phyloP scores from a whole-genome alignment of 192 early-diverging fungal genomes.

The Gamsiella multidivaricata region DNA sequence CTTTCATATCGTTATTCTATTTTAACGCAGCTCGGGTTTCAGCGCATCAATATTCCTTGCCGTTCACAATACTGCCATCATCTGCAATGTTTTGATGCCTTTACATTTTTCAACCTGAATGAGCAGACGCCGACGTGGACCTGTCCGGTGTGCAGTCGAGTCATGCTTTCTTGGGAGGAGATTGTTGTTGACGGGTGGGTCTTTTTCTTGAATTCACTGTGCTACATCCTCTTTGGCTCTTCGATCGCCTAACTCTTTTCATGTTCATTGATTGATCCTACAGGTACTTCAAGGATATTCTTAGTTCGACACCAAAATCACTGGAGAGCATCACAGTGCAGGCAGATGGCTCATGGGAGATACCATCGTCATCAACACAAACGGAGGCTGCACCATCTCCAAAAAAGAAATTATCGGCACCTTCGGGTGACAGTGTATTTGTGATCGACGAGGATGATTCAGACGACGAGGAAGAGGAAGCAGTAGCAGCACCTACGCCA shows the following conservation, averaged over 20 bases:
- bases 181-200: constrained; percentile 78
- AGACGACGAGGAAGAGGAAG: constrained; percentile 24
- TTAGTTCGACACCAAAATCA: constrained; percentile 42
- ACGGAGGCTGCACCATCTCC: constrained; percentile 14
- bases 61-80: constrained; percentile 75
- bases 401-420: constrained; percentile 17
- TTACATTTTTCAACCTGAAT: constrained; percentile 78
- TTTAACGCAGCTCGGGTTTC: constrained; percentile 62
- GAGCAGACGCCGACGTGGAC: constrained; percentile 73
- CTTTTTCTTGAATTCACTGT: too few relatives aligned
- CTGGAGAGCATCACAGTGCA: constrained; percentile 59
- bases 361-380: constrained; percentile 27
- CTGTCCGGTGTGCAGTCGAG: constrained; percentile 77
- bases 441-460: constrained; percentile 52
- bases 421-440: constrained; percentile 21
- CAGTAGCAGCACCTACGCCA: neutral
- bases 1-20: neutral
- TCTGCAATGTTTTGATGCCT: constrained; percentile 87
- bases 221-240: neutral
- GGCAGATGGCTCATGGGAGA: constrained; percentile 55
- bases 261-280: neutral
- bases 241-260: constrained; percentile 43
- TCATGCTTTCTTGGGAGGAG: constrained; percentile 64
- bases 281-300: constrained; percentile 58
- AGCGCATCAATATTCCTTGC: constrained; percentile 71